Conservation (phyloP, 2,329 filamentous ascomycete species). For the Colletotrichum lentis region DNA sequence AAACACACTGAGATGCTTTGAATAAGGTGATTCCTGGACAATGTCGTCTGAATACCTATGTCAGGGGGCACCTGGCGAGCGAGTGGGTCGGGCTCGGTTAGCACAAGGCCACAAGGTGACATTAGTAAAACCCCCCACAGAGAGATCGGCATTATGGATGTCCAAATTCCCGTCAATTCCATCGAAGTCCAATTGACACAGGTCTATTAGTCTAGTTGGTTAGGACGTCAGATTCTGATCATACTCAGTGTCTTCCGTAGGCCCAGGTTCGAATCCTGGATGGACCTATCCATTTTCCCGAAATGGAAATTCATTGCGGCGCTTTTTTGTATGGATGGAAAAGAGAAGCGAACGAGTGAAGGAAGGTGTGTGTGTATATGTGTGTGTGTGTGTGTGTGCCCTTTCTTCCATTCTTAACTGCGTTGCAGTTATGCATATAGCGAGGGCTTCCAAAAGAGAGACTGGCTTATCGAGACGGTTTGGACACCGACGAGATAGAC, state of each 20-base stretch:
- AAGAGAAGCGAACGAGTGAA: too few relatives aligned
- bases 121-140: not conserved
- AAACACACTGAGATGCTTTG: conserved; percentile 1
- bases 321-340: too few relatives aligned
- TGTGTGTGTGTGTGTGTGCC: too few relatives aligned
- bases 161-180: fast-evolving
- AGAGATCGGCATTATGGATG: not conserved
- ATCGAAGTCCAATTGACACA: not conserved
- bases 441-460: not conserved
- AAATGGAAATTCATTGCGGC: too few relatives aligned
- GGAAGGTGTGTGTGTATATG: too few relatives aligned
- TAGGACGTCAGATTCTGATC: conserved; percentile 38
- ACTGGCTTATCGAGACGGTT: not conserved
- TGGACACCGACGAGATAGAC: not conserved
- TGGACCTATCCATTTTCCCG: too few relatives aligned
- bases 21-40: too few relatives aligned
- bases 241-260: conserved; percentile 24
- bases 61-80: not conserved
- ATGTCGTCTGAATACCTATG: not conserved
- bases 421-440: conserved; percentile 4
- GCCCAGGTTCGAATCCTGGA: conserved; percentile 38
- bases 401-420: not conserved
- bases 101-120: not conserved
- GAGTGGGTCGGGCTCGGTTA: not conserved
- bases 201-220: conserved; percentile 39